These are phyloP conservation scores for Leucocoprinus gongylophorus DNA, from an alignment of 1,284 basidiomycete genomes.

Conservation along the genomic window DNA sequence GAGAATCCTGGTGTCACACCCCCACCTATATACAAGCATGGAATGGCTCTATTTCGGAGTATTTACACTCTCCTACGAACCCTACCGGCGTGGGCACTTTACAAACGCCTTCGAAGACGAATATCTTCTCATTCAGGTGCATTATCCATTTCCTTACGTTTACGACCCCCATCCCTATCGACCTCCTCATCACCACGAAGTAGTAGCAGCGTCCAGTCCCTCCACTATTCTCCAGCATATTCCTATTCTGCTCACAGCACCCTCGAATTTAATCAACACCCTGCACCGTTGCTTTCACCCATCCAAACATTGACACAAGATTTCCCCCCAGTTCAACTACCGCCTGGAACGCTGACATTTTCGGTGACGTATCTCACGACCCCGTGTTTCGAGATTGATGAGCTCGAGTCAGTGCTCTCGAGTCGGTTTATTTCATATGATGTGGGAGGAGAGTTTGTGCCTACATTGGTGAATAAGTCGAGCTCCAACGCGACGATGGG, in stretches of 20 bases:
- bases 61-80: slow-evolving; percentile 64
- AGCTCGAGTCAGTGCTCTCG: slow-evolving; percentile 64
- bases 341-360: slow-evolving; percentile 56
- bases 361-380: slow-evolving; percentile 55
- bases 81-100: slow-evolving; percentile 66
- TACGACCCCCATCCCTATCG: slow-evolving; percentile 25
- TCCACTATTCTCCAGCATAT: not conserved
- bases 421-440: slow-evolving; percentile 62
- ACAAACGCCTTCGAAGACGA: slow-evolving; percentile 49
- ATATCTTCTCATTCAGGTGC: slow-evolving; percentile 35
- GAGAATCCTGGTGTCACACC: slow-evolving; percentile 49
- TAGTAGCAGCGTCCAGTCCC: slow-evolving; percentile 8
- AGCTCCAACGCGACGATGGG: slow-evolving; percentile 26
- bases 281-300: slow-evolving; percentile 26
- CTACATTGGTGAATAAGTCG: slow-evolving; percentile 42
- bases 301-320: slow-evolving; percentile 46
- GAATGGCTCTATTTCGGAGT: slow-evolving; percentile 71
- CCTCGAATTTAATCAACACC: slow-evolving; percentile 28
- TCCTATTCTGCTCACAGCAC: not conserved
- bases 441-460: slow-evolving; percentile 42
- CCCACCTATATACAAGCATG: slow-evolving; percentile 76
- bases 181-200: not conserved
- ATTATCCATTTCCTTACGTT: slow-evolving; percentile 48
- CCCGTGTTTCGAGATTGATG: slow-evolving; percentile 65
- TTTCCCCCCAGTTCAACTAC: slow-evolving; percentile 61